Conservation (phyloP, 441 rosid genomes). For the Jatropha podagrica region DNA sequence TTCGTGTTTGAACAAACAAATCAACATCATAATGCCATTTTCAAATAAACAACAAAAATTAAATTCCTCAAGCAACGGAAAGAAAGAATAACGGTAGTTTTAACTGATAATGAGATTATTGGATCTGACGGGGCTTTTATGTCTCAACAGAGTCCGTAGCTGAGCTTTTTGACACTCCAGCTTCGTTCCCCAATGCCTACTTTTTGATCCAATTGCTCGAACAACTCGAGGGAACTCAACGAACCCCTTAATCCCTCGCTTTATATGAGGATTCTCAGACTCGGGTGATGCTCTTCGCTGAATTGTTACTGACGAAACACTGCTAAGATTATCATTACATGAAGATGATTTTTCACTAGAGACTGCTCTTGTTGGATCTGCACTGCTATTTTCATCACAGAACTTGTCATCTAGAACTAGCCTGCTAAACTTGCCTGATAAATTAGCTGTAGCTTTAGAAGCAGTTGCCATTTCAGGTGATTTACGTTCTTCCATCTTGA, state of each 20-base stretch:
- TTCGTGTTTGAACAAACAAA: conserved; percentile 15
- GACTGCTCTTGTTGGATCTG: conserved; percentile 19
- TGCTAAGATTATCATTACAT: conserved; percentile 20
- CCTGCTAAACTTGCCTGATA: conserved; percentile 37
- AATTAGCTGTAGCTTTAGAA: conserved; percentile 11
- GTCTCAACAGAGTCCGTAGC: conserved; percentile 57
- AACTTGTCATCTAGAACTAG: conserved; percentile 29
- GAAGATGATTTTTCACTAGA: conserved; percentile 21
- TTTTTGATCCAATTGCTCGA: conserved; percentile 63
- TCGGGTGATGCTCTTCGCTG: conserved; percentile 43
- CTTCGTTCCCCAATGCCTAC: conserved; percentile 75
- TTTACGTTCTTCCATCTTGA: conserved; percentile 14
- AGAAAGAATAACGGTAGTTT: background rate
- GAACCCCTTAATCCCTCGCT: conserved; percentile 81
- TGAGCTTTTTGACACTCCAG: conserved; percentile 81
- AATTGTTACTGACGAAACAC: conserved; percentile 22
- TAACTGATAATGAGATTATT: conserved; percentile 36
- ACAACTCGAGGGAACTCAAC: conserved; percentile 80
- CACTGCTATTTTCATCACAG: conserved; percentile 6
- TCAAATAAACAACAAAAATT: background rate
- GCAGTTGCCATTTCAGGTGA: conserved; percentile 17
- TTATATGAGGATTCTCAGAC: conserved; percentile 78
- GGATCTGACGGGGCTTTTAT: conserved; percentile 50
- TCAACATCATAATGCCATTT: conserved; percentile 6
- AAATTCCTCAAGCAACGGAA: conserved; percentile 10